A percentile compares a stretch with the other conserved stretches of the same genome.
Conservation (phyloP, 2,329 filamentous ascomycete species). For the Arthroderma sp. region DNA sequence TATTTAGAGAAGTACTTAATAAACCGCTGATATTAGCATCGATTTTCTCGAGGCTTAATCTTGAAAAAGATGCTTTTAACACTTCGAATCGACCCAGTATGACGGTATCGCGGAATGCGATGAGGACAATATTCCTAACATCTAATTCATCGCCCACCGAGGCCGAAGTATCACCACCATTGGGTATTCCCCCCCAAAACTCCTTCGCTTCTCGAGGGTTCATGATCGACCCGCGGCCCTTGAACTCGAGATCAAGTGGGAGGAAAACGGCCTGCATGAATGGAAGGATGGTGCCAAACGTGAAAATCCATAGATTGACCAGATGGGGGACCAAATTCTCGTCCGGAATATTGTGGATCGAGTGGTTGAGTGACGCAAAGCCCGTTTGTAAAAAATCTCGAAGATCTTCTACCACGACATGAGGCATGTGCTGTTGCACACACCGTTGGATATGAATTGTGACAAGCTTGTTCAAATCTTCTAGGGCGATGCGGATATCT, state of each 20-base stretch:
- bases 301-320: constrained; percentile 87
- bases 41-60: constrained; percentile 72
- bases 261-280: constrained; percentile 94
- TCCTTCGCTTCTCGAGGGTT: constrained; percentile 65
- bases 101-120: constrained; percentile 76
- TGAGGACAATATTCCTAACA: constrained; percentile 75
- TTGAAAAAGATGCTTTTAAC: constrained; percentile 79
- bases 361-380: constrained; percentile 75
- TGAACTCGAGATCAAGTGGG: constrained; percentile 84
- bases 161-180: constrained; percentile 23
- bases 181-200: constrained; percentile 69
- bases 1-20: constrained; percentile 28
- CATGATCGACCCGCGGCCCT: constrained; percentile 69
- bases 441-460: constrained; percentile 49
- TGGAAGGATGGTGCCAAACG: constrained; percentile 78
- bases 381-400: constrained; percentile 54
- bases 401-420: constrained; percentile 48
- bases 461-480: constrained; percentile 52
- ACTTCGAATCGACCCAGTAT: constrained; percentile 80
- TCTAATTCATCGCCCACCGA: constrained; percentile 51
- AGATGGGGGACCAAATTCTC: constrained; percentile 80
- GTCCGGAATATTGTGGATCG: constrained; percentile 63
- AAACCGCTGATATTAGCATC: constrained; percentile 34
- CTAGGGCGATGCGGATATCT: constrained; percentile 49
- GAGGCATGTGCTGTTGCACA: constrained; percentile 46